Percentiles rank a stretch among this genome's conserved stretches.
phyloP scores from a whole-genome alignment of 2,329 filamentous ascomycete genomes.

The Mollisiaceae sp. region DNA sequence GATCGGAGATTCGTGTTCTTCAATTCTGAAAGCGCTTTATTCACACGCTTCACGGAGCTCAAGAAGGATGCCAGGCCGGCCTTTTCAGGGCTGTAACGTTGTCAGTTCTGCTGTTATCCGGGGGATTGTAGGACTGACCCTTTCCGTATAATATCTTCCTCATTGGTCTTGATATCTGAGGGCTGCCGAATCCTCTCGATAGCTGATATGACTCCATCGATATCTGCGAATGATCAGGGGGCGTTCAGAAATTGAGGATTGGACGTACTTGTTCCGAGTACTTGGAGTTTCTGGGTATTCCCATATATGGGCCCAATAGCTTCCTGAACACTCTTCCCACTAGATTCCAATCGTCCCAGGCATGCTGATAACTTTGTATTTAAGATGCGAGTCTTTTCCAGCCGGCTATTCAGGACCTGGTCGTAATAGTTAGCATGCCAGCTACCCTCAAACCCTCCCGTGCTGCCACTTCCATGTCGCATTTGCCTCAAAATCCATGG shows the following conservation, averaged over 20 bases:
- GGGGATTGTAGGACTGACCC: slow-evolving; percentile 54
- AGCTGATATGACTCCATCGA: slow-evolving; percentile 82
- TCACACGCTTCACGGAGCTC: slow-evolving; percentile 85
- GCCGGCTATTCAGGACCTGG: slow-evolving; percentile 67
- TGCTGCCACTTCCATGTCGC: slow-evolving; percentile 6
- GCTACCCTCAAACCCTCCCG: neutral
- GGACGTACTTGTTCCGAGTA: slow-evolving; percentile 76
- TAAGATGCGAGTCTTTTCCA: slow-evolving; percentile 91
- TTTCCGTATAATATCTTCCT: slow-evolving; percentile 87
- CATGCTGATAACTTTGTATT: slow-evolving; percentile 96
- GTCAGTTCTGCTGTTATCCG: slow-evolving; percentile 28
- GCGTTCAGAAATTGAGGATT: neutral
- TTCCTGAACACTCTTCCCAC: slow-evolving; percentile 88
- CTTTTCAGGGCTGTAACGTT: slow-evolving; percentile 67
- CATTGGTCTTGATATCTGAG: slow-evolving; percentile 88
- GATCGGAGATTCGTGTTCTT: slow-evolving; percentile 88
- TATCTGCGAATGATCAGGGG: slow-evolving; percentile 58
- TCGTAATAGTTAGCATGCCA: slow-evolving; percentile 15
- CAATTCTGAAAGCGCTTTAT: slow-evolving; percentile 82
- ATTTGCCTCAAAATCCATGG: neutral
- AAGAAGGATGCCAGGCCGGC: slow-evolving; percentile 85
- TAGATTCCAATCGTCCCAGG: slow-evolving; percentile 80
- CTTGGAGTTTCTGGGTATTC: slow-evolving; percentile 88
- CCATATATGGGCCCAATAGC: slow-evolving; percentile 91
- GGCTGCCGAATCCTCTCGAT: slow-evolving; percentile 90